Percentiles rank a stretch among this genome's conserved stretches.
phyloP scores from a whole-genome alignment of 2,329 filamentous ascomycete species.

The Colletotrichum shisoi region DNA sequence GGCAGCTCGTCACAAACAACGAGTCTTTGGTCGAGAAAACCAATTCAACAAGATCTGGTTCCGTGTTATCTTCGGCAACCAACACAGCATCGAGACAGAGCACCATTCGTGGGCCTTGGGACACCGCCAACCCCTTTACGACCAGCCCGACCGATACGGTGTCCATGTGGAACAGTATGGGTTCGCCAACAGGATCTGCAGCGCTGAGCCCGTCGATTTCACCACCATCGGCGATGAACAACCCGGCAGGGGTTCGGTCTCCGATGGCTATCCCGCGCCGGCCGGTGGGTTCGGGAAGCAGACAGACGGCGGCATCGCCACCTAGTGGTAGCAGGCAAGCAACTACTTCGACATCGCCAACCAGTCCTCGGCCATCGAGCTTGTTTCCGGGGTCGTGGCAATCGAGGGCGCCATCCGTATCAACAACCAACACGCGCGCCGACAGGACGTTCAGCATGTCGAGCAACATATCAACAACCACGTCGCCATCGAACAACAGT shows the following conservation, averaged over 20 bases:
- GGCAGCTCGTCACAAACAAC: conserved; percentile 43
- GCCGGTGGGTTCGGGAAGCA: conserved; percentile 29
- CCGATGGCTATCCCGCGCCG: conserved; percentile 36
- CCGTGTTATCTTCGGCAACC: neutral
- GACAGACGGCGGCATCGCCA: conserved; percentile 6
- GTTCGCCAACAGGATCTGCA: neutral
- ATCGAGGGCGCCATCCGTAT: conserved; percentile 29
- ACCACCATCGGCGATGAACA: neutral
- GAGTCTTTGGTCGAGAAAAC: conserved; percentile 20
- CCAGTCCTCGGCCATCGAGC: conserved; percentile 15
- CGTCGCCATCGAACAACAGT: conserved; percentile 35
- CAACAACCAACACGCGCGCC: conserved; percentile 30
- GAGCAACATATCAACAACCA: conserved; percentile 30
- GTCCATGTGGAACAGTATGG: conserved; percentile 16
- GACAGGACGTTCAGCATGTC: conserved; percentile 40
- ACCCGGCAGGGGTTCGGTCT: conserved; percentile 3
- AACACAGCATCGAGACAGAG: conserved; percentile 21
- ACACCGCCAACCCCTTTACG: conserved; percentile 4
- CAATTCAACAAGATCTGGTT: conserved; percentile 2
- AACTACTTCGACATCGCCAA: conserved; percentile 4
- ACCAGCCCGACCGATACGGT: conserved; percentile 29
- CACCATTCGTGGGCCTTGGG: conserved; percentile 17
- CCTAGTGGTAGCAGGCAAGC: conserved; percentile 9
- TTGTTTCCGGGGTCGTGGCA: conserved; percentile 16
- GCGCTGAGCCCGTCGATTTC: conserved; percentile 41